Conservation (phyloP, 2,329 filamentous ascomycete species). For the Fusarium verrucosum region DNA sequence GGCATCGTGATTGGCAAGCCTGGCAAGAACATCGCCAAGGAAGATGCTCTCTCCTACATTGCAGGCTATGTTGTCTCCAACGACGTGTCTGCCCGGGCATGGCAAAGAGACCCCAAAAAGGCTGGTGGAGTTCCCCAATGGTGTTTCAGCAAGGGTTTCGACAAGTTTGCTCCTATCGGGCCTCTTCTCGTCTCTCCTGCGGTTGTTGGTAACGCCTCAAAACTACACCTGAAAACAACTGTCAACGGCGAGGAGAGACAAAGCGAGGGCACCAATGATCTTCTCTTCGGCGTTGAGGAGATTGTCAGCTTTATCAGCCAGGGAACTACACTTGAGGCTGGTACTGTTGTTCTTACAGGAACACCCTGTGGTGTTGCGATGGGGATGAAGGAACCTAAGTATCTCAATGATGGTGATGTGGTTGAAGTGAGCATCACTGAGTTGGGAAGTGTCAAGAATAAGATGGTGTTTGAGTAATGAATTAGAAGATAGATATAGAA, state of each 20-base stretch:
- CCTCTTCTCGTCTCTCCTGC: conserved; percentile 53
- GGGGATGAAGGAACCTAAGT: conserved; percentile 55
- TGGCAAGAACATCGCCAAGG: conserved; percentile 60
- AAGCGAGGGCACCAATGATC: conserved; percentile 56
- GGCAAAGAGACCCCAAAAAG: conserved; percentile 60
- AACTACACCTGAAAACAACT: conserved; percentile 48
- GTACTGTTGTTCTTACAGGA: conserved; percentile 61
- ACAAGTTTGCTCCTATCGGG: conserved; percentile 65
- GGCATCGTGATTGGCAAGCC: conserved; percentile 63
- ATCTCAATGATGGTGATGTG: conserved; percentile 54
- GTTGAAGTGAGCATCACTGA: conserved; percentile 55
- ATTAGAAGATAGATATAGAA: not conserved
- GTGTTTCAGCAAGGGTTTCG: conserved; percentile 64
- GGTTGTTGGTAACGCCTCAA: conserved; percentile 44
- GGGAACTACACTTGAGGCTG: conserved; percentile 60
- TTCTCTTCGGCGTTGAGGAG: conserved; percentile 60
- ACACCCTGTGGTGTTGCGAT: conserved; percentile 60
- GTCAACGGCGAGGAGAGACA: conserved; percentile 64
- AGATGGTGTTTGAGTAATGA: conserved; percentile 50
- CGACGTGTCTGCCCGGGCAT: conserved; percentile 63
- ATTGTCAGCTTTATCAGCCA: conserved; percentile 59
- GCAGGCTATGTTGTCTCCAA: conserved; percentile 59
- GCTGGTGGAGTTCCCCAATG: conserved; percentile 58
- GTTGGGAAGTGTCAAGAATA: conserved; percentile 49
- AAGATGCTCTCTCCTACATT: conserved; percentile 57